Conservation (phyloP, 2,329 filamentous ascomycete species). For the Coniella lustricola region DNA sequence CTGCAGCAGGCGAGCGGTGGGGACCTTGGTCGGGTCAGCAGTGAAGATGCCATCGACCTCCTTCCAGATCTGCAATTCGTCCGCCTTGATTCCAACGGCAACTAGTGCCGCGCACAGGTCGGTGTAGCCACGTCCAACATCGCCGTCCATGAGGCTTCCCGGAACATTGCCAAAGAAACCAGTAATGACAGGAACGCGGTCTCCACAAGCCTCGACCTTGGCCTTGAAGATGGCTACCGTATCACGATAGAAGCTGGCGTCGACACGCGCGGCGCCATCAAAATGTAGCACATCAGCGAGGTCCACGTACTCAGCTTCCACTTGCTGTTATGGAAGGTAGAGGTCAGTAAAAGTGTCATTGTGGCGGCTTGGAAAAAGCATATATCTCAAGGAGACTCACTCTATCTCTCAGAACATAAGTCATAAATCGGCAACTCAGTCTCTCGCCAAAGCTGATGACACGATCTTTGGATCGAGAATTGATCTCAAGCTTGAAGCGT, state of each 20-base stretch:
- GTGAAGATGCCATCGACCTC: slow-evolving; percentile 67
- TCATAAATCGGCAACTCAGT: slow-evolving; percentile 87
- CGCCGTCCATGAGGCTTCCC: slow-evolving; percentile 77
- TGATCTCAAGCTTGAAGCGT: slow-evolving; percentile 67
- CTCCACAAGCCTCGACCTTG: slow-evolving; percentile 57
- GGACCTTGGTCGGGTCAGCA: slow-evolving; percentile 76
- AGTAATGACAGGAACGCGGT: slow-evolving; percentile 71
- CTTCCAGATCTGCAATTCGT: slow-evolving; percentile 97
- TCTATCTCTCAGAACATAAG: slow-evolving; percentile 71
- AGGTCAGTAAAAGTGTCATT: too few species aligned
- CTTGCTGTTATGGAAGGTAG: slow-evolving; percentile 44
- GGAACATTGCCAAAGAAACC: slow-evolving; percentile 94
- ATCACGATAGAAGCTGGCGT: slow-evolving; percentile 62
- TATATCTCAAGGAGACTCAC: slow-evolving; percentile 32
- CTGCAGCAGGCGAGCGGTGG: slow-evolving; percentile 81
- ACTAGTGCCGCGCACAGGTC: slow-evolving; percentile 90
- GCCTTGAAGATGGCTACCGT: slow-evolving; percentile 54
- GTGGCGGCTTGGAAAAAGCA: too few species aligned
- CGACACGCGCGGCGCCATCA: slow-evolving; percentile 51
- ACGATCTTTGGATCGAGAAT: slow-evolving; percentile 72
- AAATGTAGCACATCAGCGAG: slow-evolving; percentile 74
- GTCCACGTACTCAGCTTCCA: slow-evolving; percentile 85
- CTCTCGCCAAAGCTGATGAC: slow-evolving; percentile 96
- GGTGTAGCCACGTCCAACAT: slow-evolving; percentile 92
- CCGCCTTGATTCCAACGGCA: slow-evolving; percentile 78